Base-by-base conservation (phyloP, 1,284 basidiomycete species). In the Ganoderma leucocontextum region DNA sequence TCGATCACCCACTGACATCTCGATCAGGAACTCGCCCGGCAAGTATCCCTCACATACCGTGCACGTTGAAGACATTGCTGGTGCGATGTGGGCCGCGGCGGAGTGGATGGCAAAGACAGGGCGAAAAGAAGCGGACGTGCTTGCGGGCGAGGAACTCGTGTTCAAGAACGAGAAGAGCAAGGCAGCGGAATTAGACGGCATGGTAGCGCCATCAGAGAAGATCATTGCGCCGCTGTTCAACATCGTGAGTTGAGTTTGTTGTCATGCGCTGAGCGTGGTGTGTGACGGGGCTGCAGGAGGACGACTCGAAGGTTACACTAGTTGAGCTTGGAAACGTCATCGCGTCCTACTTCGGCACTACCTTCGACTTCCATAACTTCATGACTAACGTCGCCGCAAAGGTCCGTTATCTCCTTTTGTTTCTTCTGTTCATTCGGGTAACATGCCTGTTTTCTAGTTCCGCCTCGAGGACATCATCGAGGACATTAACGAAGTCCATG, bases 401-500 rank as follows among this genome's bases (percentile, higher is more conserved):
- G 85, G 93, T 90, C 69, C 55, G 77, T 74, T 47, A 19, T 33
- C 36, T 57, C 29, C 35, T 15, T 22, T 41, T 59, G 17, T 38
- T 60, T 38, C 41, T 22, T 52, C 22, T 13, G 52, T 22, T 60
- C 42, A 12, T 61, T 62, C 33, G 55, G 41, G 35, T 59, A 38
- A 57, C 62, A 59, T 33, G 41, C 15, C 38, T 41, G 12, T 60
- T 15, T 59, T 38, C 13, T 64, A 87, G 86, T 80, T 88, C 77
- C 85, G 82, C 75, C 86, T 91, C 55, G 87, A 91, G 53, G 92
- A 94, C 72, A 82, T 89, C 67, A 87, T 95, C 2, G 94, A 96
- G 75, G 94, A 96, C 63, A 94, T 95, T 76, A 96, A 96, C 77
- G 95, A 96, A 77, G 89, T 90, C 73, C 95, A 97, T 77, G 91